A percentile compares a stretch with the other conserved stretches of the same genome.
These are phyloP conservation scores for Pyricularia pennisetigena DNA, from an alignment of 2,329 filamentous ascomycete species.

Conservation along the genomic window DNA sequence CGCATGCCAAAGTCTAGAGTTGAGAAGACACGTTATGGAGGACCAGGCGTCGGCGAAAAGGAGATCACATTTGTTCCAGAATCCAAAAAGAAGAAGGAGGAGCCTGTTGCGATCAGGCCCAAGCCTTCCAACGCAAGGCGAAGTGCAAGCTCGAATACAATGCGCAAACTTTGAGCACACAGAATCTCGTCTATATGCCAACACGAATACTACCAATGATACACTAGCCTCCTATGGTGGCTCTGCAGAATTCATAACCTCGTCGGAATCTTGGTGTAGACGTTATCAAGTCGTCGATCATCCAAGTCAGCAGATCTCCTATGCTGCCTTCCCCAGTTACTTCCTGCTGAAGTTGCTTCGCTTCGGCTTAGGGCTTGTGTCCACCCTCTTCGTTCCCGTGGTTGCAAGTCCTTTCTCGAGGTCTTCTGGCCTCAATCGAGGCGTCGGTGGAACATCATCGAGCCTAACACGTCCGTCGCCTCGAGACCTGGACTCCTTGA, in stretches of 20 bases:
- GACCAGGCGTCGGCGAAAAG: slow-evolving; percentile 50
- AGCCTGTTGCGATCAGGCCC: slow-evolving; percentile 21
- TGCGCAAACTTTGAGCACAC: slow-evolving; percentile 49
- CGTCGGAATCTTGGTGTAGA: not conserved
- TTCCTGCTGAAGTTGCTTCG: slow-evolving; percentile 24
- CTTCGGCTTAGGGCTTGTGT: slow-evolving; percentile 17
- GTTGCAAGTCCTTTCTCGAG: slow-evolving; percentile 45
- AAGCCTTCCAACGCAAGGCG: slow-evolving; percentile 39
- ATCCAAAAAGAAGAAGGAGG: slow-evolving; percentile 37
- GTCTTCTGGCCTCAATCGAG: slow-evolving; percentile 42
- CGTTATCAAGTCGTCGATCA: not conserved
- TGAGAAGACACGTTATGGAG: slow-evolving; percentile 28
- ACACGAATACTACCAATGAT: not conserved
- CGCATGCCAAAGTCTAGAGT: slow-evolving; percentile 40
- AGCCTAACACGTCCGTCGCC: slow-evolving; percentile 30
- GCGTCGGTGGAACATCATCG: slow-evolving; percentile 51
- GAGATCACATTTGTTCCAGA: slow-evolving; percentile 65
- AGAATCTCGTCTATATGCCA: not conserved
- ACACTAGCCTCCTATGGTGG: not conserved
- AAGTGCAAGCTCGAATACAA: slow-evolving; percentile 68
- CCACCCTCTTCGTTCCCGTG: not conserved
- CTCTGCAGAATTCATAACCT: not conserved
- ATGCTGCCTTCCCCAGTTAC: slow-evolving; percentile 10
- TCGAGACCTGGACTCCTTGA: slow-evolving; percentile 33
- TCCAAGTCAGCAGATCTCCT: not conserved